Percentiles rank a stretch among this genome's conserved stretches.
Evolutionary conservation across 1,139 yeast genomes (phyloP).

Genomic region (Pneumocystis jirovecii): DNA sequence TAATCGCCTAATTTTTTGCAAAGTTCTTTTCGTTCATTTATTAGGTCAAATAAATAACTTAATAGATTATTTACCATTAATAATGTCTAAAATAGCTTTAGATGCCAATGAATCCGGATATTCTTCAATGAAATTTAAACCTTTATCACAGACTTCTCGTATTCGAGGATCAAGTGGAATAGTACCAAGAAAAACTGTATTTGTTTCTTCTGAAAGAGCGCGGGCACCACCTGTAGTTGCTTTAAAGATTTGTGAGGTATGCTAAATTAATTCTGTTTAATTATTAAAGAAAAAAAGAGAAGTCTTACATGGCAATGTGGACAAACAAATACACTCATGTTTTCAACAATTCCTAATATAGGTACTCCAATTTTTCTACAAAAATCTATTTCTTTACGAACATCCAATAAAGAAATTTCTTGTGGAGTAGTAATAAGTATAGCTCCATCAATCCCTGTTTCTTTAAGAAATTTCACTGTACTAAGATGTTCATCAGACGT

Average conservation of each 20-base stretch:
- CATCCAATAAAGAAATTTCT: slow-evolving; percentile 89
- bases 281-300: background rate
- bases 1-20: slow-evolving; percentile 13
- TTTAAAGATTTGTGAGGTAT: slow-evolving; percentile 53
- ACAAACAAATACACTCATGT: slow-evolving; percentile 97
- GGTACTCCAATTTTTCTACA: slow-evolving; percentile 80
- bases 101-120: slow-evolving; percentile 93
- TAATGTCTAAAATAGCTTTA: slow-evolving; percentile 69
- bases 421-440: slow-evolving; percentile 93
- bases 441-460: slow-evolving; percentile 90
- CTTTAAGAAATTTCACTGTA: slow-evolving; percentile 74
- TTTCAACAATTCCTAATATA: slow-evolving; percentile 81
- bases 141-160: slow-evolving; percentile 75
- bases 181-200: slow-evolving; percentile 66
- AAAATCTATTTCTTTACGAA: slow-evolving; percentile 87
- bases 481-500: slow-evolving; percentile 94
- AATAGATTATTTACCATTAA: slow-evolving; percentile 29
- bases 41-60: background rate
- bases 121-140: slow-evolving; percentile 69
- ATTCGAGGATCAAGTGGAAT: slow-evolving; percentile 95
- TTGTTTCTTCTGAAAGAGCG: slow-evolving; percentile 62
- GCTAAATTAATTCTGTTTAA: slow-evolving; percentile 14
- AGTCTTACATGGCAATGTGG: slow-evolving; percentile 78
- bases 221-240: slow-evolving; percentile 97
- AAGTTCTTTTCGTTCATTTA: slow-evolving; percentile 18